Evolutionary conservation across 768 basidiomycete genomes (phyloP).

Genomic region (Lactarius quietus): DNA sequence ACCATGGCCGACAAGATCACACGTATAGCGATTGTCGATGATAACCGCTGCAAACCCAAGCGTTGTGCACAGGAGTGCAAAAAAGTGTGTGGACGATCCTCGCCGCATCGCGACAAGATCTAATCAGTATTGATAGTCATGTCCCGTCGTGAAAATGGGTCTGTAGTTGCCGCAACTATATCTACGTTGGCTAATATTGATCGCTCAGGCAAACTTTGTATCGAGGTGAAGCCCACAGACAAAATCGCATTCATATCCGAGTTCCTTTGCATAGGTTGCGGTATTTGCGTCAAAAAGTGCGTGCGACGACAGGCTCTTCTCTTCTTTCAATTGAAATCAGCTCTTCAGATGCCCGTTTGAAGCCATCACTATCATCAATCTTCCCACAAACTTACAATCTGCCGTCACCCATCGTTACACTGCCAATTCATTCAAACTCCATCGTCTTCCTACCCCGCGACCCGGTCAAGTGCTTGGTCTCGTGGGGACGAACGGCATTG

Average conservation of each 20-base stretch:
- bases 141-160: conserved; percentile 99
- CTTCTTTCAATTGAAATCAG: background rate
- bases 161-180: conserved; percentile 27
- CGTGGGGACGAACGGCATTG: conserved; percentile 99
- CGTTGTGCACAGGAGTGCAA: conserved; percentile 97
- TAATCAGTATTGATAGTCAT: conserved; percentile 51
- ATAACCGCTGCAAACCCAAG: conserved; percentile 95
- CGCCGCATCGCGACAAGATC: conserved; percentile 17
- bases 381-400: conserved; percentile 94
- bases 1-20: conserved; percentile 93
- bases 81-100: conserved; percentile 52
- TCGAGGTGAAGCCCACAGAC: conserved; percentile 93
- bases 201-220: conserved; percentile 85
- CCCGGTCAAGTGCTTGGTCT: conserved; percentile 98
- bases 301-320: conserved; percentile 29
- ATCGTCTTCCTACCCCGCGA: conserved; percentile 93
- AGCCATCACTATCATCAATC: conserved; percentile 97
- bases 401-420: conserved; percentile 98
- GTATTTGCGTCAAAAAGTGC: conserved; percentile 99
- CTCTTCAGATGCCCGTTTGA: conserved; percentile 89
- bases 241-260: conserved; percentile 99
- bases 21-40: conserved; percentile 91
- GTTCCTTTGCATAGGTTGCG: conserved; percentile 98
- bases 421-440: conserved; percentile 98
- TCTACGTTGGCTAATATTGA: conserved; percentile 4